These are phyloP conservation scores for Pseudozyma flocculosa DNA, from an alignment of 1,284 basidiomycete genomes.

Conservation along the genomic window DNA sequence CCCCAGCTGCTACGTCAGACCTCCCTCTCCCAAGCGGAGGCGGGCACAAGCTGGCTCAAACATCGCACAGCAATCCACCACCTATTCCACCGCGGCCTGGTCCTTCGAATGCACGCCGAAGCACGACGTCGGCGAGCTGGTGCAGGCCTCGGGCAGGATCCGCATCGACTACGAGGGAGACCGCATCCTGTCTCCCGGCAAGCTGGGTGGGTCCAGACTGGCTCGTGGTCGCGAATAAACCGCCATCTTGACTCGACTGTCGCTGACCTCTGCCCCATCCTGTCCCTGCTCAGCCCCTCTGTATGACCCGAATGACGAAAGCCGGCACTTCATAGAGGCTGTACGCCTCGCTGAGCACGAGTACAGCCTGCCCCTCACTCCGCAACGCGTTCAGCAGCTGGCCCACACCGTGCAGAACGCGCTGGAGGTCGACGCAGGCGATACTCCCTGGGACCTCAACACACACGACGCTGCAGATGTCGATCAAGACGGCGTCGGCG, in stretches of 20 bases:
- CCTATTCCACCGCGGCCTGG: neutral
- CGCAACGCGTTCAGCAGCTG: neutral
- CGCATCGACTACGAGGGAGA: neutral
- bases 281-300: slow-evolving; percentile 2
- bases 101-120: slow-evolving; percentile 1
- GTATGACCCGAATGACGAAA: slow-evolving; percentile 19
- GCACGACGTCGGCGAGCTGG: neutral
- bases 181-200: neutral
- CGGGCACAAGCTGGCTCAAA: too few relatives aligned
- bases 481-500: too few relatives aligned
- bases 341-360: slow-evolving; percentile 7
- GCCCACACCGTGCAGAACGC: neutral
- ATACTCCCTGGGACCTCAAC: neutral
- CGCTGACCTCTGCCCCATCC: neutral
- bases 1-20: slow-evolving; percentile 29
- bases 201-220: neutral
- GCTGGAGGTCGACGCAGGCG: neutral
- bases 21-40: neutral
- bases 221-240: too few relatives aligned
- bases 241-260: too few relatives aligned
- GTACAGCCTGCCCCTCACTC: neutral
- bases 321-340: slow-evolving; percentile 14
- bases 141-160: neutral
- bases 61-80: neutral
- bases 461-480: neutral